Base-by-base conservation (phyloP, 345 rosid genomes). In the Microcos paniculata region DNA sequence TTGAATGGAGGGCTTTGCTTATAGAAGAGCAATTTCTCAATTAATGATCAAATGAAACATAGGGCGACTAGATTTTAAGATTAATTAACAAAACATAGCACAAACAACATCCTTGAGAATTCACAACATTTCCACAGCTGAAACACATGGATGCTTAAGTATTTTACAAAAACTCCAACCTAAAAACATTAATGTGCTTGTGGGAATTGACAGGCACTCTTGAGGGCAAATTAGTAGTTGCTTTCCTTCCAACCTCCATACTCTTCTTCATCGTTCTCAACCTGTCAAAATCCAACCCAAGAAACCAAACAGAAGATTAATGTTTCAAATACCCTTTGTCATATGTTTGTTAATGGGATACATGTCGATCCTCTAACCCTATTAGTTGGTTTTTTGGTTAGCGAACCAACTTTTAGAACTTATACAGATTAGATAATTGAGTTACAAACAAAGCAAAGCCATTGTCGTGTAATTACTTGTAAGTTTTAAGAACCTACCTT, bases 181-280 rank as follows among this genome's bases (percentile, higher is more conserved):
- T 58, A 28, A 26, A 52, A 0, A 14, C n/a, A 7, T 6, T 6
- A 2, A n/a, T 26, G 2, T n/a, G 26, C 13, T 65, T 8, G 26
- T 21, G 19, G 26, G 43, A 15, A 51, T 31, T 70, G 21, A 7
- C 45, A 28, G 42, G 2, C 9, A 57, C 15, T 16, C 16, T n/a
- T n/a, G n/a, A 6, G 40, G 3, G 31, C 18, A 11, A 67, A 15
- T 59, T 83, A 86, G 15, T 19, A 71, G 21, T 73, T 46, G 80
- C 97, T 90, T 63, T 90, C 76, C 81, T 69, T 88, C 98, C 98
- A 94, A 35, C 98, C 98, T 43, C 98, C 98, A 74, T 70, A 80
- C 62, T 85, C 86, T 62, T 80, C 87, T 40, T 4, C 85, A 2
- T 69, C 86, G 53, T 42, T 40, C 19, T 56, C 85, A 52, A 24